Percentiles rank a stretch among this genome's conserved stretches.
phyloP scores from a whole-genome alignment of 768 basidiomycete genomes.

The Leccinum variicolor region DNA sequence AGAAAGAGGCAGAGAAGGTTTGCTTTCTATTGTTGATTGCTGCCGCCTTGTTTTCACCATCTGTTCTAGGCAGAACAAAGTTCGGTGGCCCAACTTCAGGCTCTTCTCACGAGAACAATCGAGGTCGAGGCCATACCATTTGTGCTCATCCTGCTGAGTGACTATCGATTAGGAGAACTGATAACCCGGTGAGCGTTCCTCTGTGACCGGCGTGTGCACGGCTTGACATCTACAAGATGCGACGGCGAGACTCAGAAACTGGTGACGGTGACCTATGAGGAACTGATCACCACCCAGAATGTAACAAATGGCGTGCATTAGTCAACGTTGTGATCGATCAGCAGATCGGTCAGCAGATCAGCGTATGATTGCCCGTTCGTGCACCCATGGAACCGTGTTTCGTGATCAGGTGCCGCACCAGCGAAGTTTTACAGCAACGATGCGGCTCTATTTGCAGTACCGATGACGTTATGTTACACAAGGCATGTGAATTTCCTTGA shows the following conservation, averaged over 20 bases:
- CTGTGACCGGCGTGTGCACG: not conserved
- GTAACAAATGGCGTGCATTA: too few relatives aligned
- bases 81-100: conserved; percentile 74
- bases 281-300: too few relatives aligned
- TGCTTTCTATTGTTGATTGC: conserved; percentile 3
- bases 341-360: too few relatives aligned
- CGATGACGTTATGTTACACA: conserved; percentile 97
- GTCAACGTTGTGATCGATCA: too few relatives aligned
- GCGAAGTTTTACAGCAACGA: too few relatives aligned
- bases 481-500: conserved; percentile 45
- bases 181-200: conserved; percentile 62
- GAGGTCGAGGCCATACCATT: conserved; percentile 82
- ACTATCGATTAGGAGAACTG: conserved; percentile 85
- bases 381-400: too few relatives aligned
- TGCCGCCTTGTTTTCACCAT: conserved; percentile 8
- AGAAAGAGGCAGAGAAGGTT: conserved; percentile 91
- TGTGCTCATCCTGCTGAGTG: conserved; percentile 76
- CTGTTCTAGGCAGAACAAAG: conserved; percentile 66
- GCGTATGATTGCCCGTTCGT: too few relatives aligned
- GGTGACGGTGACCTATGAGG: too few relatives aligned
- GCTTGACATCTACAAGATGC: conserved; percentile 11
- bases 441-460: conserved; percentile 98
- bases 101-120: conserved; percentile 78
- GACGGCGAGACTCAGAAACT: too few relatives aligned
- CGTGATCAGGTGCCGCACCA: too few relatives aligned